Percentiles rank a stretch among this genome's conserved stretches.
Evolutionary conservation across 495 filamentous ascomycete genomes (phyloP).

Genomic region (Hypoxylon perforatum): DNA sequence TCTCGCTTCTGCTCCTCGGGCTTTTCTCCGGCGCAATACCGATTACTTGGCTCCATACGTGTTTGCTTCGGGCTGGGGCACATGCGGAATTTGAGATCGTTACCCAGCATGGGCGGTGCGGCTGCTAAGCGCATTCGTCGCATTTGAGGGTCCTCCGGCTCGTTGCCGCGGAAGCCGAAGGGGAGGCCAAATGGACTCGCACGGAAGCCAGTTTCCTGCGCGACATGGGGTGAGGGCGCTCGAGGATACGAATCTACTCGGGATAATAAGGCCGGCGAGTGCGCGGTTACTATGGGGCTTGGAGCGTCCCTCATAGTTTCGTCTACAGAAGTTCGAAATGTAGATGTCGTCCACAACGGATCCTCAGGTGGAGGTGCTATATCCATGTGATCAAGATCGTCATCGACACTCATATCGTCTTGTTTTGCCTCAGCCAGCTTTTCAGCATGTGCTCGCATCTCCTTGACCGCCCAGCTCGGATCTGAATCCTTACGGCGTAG

Average conservation of each 20-base stretch:
- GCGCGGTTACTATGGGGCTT: slow-evolving; percentile 52
- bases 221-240: slow-evolving; percentile 30
- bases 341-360: slow-evolving; percentile 53
- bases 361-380: slow-evolving; percentile 55
- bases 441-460: slow-evolving; percentile 61
- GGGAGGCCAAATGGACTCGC: slow-evolving; percentile 50
- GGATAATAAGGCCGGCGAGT: slow-evolving; percentile 47
- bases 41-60: slow-evolving; percentile 70
- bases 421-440: slow-evolving; percentile 39
- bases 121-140: slow-evolving; percentile 55
- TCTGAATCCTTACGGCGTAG: slow-evolving; percentile 57
- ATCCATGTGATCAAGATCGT: slow-evolving; percentile 56
- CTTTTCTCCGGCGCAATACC: slow-evolving; percentile 51
- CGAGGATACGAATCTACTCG: slow-evolving; percentile 38
- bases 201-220: slow-evolving; percentile 33
- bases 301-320: slow-evolving; percentile 51
- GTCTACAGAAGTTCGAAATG: slow-evolving; percentile 48
- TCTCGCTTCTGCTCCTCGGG: slow-evolving; percentile 62
- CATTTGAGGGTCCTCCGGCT: slow-evolving; percentile 43
- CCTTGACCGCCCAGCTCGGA: slow-evolving; percentile 62
- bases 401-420: slow-evolving; percentile 45
- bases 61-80: slow-evolving; percentile 84
- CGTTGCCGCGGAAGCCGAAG: slow-evolving; percentile 42
- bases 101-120: slow-evolving; percentile 88
- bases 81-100: slow-evolving; percentile 77